phyloP scores from a whole-genome alignment of 208 protist genomes.

The Leishmania braziliensis region DNA sequence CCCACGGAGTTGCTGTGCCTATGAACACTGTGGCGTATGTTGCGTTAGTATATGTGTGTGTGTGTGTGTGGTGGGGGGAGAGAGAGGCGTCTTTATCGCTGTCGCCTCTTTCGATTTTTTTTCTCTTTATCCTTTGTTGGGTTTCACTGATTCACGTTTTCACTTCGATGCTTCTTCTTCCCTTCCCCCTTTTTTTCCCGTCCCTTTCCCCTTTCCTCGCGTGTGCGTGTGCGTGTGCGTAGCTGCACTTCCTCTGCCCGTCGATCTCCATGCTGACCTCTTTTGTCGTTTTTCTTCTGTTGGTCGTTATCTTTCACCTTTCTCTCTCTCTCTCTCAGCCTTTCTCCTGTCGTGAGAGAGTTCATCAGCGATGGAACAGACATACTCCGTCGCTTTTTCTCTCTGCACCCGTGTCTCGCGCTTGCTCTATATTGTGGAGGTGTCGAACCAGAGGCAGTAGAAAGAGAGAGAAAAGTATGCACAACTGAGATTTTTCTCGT shows the following conservation, averaged over 20 bases:
- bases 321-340: background rate
- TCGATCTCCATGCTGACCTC: background rate
- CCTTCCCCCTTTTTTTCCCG: background rate
- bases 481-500: background rate
- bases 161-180: background rate
- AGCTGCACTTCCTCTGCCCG: background rate
- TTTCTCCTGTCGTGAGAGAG: background rate
- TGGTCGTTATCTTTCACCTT: background rate
- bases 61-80: background rate
- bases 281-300: background rate
- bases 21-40: background rate
- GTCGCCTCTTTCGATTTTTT: background rate
- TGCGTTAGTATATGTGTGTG: background rate
- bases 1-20: background rate
- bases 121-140: background rate
- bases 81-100: background rate
- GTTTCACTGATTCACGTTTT: background rate
- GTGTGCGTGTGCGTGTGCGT: background rate
- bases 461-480: background rate
- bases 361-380: background rate
- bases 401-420: background rate
- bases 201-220: background rate
- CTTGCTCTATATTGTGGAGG: background rate
- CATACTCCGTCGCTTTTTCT: background rate
- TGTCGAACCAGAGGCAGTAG: background rate